Evolutionary conservation across 768 basidiomycete species (phyloP), one percentile per base, ranked within the genome.

Genomic region (Lentinula lateritia): DNA sequence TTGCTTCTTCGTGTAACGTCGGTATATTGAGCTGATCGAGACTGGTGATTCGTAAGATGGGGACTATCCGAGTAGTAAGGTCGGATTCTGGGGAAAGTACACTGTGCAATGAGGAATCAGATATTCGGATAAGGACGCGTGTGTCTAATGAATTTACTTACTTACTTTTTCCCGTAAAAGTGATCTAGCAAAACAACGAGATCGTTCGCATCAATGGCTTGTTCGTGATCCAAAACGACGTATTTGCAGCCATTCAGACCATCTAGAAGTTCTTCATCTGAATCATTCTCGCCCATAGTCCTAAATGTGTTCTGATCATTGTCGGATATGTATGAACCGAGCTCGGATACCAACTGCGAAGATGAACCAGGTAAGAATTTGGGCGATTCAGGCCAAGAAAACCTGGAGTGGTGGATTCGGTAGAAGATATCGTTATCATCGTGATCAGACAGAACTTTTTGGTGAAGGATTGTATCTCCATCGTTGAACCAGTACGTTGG

Each of bases 161-260:
- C 86, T 78, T 72, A 90, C 89, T 70, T 70, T 67, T 89, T 84
- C 67, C 88, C 84, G 68, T 90, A 90, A 35, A 90, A 67, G 71
- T 88, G 81, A 61, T 78, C 78, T n/a, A 90, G 72, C 52, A 91
- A 69, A 1, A 74, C 76, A 52, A 81, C 80, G 6, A 88, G 76
- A 68, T 90, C 88, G 46, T 70, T 67, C 16, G 74, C 71, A 42
- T 66, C 68, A 53, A 83, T 74, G 36, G 71, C 69, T 16, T 74
- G 69, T 48, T 76, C 71, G 32, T 67, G 69, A 52, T 82, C 80
- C 45, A 83, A 66, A 50, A 66, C 58, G 52, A 71, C 58, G 48
- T 68, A 64, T 7, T 66, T 55, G 38, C 62, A 35, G 20, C 34
- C 23, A 20, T 67, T 46, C 16, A 35, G 38, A 58, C 62, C 41